phyloP scores from a whole-genome alignment of 805 yeast genomes.

The Sungouiella thailandica region DNA sequence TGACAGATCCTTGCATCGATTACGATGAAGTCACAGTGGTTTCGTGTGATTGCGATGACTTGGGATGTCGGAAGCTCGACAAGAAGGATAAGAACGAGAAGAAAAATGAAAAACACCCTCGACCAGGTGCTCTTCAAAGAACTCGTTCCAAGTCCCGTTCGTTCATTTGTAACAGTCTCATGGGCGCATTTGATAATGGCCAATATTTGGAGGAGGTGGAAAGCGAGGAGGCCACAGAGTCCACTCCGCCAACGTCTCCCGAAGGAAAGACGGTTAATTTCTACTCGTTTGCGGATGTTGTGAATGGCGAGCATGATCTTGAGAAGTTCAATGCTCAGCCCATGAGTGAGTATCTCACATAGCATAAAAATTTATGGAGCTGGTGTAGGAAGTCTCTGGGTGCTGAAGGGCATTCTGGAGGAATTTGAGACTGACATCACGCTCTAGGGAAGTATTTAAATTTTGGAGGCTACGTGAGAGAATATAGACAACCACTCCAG shows the following conservation, averaged over 20 bases:
- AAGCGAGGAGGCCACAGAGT: background rate
- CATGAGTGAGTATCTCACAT: constrained; percentile 4
- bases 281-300: constrained; percentile 29
- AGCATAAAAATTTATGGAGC: background rate
- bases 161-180: constrained; percentile 3
- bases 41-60: constrained; percentile 6
- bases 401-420: too few species aligned
- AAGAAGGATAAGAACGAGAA: background rate
- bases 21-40: constrained; percentile 20
- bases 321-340: constrained; percentile 6
- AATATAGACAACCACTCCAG: too few species aligned
- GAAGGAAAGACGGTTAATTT: constrained; percentile 21
- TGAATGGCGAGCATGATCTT: constrained; percentile 16
- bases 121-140: background rate
- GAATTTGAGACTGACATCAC: too few species aligned
- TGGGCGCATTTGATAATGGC: constrained; percentile 4
- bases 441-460: too few species aligned
- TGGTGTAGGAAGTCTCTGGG: too few species aligned
- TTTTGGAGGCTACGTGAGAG: too few species aligned
- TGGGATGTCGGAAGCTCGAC: background rate
- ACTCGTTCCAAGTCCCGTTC: constrained; percentile 5
- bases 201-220: constrained; percentile 1
- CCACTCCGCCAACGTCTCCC: background rate
- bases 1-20: constrained; percentile 23
- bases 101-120: background rate